A percentile compares a stretch with the other conserved stretches of the same genome.
Conservation (phyloP, 179 eudicot genomes). For the Patellifolia procumbens region DNA sequence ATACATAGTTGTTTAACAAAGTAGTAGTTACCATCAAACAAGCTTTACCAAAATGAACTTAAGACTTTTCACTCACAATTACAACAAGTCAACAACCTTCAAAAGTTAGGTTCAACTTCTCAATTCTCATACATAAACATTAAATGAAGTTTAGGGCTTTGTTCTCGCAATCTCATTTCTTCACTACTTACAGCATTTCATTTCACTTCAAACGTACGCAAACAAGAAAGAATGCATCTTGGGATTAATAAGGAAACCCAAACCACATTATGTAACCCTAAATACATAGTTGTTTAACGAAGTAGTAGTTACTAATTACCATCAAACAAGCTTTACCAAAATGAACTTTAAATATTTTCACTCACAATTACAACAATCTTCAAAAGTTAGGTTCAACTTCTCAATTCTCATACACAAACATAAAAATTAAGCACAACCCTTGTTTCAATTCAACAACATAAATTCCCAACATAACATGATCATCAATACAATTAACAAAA, state of each 20-base stretch:
- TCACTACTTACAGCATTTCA: no score
- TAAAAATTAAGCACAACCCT: slow-evolving; percentile 17
- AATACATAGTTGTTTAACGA: no score
- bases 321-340: no score
- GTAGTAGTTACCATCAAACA: no score
- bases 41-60: slow-evolving; percentile 1
- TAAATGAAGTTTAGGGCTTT: no score
- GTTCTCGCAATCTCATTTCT: no score
- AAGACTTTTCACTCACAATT: slow-evolving; percentile 10
- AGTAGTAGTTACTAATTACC: no score
- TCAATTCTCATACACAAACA: background rate
- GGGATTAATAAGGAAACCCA: no score
- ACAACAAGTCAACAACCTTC: background rate
- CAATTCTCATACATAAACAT: background rate
- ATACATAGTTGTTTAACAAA: no score
- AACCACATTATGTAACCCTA: no score
- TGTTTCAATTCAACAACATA: slow-evolving; percentile 6
- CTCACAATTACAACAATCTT: background rate
- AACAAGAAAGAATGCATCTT: no score
- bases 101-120: slow-evolving; percentile 14
- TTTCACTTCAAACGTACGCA: no score
- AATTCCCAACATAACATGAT: slow-evolving; percentile 21
- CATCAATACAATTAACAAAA: slow-evolving; percentile 17
- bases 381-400: slow-evolving; percentile 13
- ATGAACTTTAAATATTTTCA: slow-evolving; percentile 15